A percentile compares a stretch with the other conserved stretches of the same genome.
phyloP scores from a whole-genome alignment of 2,329 filamentous ascomycete genomes.

The Phyllosticta capitalensis region DNA sequence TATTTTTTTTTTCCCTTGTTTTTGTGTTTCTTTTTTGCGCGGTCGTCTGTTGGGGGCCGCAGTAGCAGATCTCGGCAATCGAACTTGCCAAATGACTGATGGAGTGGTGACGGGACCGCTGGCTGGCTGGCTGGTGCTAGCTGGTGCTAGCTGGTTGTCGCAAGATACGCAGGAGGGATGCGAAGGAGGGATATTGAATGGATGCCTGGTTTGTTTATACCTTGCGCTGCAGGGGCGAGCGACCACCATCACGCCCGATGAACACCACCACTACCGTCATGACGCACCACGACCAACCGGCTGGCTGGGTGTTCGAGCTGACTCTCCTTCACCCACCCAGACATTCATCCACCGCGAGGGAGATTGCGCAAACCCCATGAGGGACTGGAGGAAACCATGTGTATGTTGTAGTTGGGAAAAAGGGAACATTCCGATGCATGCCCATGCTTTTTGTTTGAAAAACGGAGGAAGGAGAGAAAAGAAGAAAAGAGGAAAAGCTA shows the following conservation, averaged over 20 bases:
- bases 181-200: neutral
- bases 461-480: neutral
- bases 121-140: too few species aligned
- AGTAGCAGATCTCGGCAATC: neutral
- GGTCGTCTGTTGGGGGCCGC: too few species aligned
- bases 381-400: neutral
- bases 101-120: too few species aligned
- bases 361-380: too few species aligned
- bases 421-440: neutral
- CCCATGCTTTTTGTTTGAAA: neutral
- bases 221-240: neutral
- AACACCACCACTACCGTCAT: too few species aligned
- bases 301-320: too few species aligned
- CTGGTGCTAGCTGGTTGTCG: neutral
- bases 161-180: neutral
- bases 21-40: neutral
- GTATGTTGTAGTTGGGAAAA: neutral
- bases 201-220: neutral
- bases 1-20: neutral
- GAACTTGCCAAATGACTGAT: neutral
- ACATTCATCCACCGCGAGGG: too few species aligned
- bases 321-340: too few species aligned
- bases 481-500: neutral
- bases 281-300: too few species aligned
- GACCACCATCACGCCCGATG: too few species aligned